Conservation (phyloP, 2,329 filamentous ascomycete species). For the Drechslerella dactyloides region DNA sequence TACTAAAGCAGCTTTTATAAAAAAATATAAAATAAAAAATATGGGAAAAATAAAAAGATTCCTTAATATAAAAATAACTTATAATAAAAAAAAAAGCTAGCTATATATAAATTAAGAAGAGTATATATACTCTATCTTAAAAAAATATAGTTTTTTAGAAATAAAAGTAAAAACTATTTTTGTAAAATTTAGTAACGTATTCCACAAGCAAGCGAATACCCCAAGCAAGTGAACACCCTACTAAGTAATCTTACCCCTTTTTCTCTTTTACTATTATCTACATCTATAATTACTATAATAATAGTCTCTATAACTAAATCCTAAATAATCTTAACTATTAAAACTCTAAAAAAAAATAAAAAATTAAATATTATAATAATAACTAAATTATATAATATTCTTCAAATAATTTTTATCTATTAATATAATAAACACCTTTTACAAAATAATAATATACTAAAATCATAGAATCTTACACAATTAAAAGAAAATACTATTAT, state of each 20-base stretch:
- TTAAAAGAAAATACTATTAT: constrained; percentile 52
- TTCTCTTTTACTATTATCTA: constrained; percentile 10
- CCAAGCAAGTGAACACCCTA: no score
- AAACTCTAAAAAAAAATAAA: constrained; percentile 11
- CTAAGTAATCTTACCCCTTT: no score
- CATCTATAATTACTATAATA: constrained; percentile 13
- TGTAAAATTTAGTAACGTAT: constrained; percentile 11
- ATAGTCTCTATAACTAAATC: constrained; percentile 14
- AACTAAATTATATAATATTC: constrained; percentile 11
- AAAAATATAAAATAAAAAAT: constrained; percentile 22
- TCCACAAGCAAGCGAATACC: no score
- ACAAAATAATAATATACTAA: constrained; percentile 38
- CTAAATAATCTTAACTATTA: constrained; percentile 16
- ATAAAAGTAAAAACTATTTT: constrained; percentile 32
- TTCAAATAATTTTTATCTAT: constrained; percentile 2
- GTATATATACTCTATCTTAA: constrained; percentile 20
- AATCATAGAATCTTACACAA: constrained; percentile 45
- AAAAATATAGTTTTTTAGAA: constrained; percentile 32
- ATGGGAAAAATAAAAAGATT: constrained; percentile 30
- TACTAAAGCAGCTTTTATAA: constrained; percentile 23
- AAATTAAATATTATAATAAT: constrained; percentile 12
- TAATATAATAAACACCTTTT: constrained; percentile 26
- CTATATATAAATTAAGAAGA: constrained; percentile 50
- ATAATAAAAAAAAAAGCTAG: constrained; percentile 50
- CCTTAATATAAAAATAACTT: constrained; percentile 31